These are phyloP conservation scores for Acidiella bohemica DNA, from an alignment of 495 filamentous ascomycete species.

Conservation along the genomic window DNA sequence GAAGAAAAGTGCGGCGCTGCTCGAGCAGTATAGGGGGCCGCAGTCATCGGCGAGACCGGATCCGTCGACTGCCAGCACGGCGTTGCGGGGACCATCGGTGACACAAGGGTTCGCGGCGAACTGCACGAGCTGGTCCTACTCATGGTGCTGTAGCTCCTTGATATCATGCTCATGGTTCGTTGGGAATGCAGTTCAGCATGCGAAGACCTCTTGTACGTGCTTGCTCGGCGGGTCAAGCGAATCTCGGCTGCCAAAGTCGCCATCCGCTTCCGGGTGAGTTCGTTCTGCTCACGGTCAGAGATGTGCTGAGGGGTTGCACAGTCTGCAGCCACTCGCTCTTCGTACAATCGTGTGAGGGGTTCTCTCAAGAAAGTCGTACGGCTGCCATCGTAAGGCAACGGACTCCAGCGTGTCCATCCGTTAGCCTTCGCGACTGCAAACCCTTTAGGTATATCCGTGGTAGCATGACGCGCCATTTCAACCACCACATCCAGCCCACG, in stretches of 20 bases:
- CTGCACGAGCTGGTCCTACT: not conserved
- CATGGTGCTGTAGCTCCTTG: constrained; percentile 1
- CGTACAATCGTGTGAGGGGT: constrained; percentile 46
- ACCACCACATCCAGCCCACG: constrained; percentile 46
- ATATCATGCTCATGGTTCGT: constrained; percentile 24
- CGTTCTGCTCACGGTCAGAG: constrained; percentile 18
- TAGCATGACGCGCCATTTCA: constrained; percentile 34
- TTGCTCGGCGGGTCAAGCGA: constrained; percentile 12
- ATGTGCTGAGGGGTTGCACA: constrained; percentile 9
- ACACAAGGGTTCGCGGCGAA: not conserved
- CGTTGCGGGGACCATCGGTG: not conserved
- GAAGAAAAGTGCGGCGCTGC: constrained; percentile 1
- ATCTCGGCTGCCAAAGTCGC: constrained; percentile 25
- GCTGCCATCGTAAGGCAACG: constrained; percentile 29
- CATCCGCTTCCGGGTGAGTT: constrained; percentile 25
- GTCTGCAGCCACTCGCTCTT: constrained; percentile 32
- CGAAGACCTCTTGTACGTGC: constrained; percentile 14
- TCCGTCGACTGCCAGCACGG: too few species aligned
- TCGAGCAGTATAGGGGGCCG: not conserved
- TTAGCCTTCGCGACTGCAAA: constrained; percentile 41
- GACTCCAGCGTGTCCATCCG: constrained; percentile 45
- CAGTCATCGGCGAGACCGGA: not conserved
- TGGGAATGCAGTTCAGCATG: constrained; percentile 25
- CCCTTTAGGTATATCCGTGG: constrained; percentile 31
- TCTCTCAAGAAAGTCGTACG: constrained; percentile 52